Evolutionary conservation across 164 flowering plant genomes (phyloP).

Genomic region (Macadamia integrifolia): DNA sequence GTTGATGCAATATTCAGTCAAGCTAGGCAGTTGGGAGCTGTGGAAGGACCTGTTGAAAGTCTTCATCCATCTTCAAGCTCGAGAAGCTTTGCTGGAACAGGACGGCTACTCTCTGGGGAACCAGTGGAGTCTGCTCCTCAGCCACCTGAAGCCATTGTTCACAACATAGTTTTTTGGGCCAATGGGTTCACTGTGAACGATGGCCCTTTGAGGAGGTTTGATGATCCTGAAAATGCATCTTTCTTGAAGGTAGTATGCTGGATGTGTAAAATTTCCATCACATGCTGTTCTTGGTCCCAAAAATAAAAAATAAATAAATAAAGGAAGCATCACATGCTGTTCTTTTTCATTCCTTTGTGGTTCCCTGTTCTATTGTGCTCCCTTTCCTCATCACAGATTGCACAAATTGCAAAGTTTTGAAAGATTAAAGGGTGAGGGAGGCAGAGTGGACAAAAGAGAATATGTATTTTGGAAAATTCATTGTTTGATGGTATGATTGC

Average conservation of each 20-base stretch:
- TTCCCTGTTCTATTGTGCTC: not conserved
- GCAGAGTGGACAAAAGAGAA: no score
- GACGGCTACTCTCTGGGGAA: slow-evolving; percentile 69
- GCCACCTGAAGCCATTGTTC: slow-evolving; percentile 47
- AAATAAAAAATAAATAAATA: not conserved
- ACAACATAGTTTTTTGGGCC: slow-evolving; percentile 69
- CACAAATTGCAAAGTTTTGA: no score
- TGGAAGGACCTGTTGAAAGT: slow-evolving; percentile 60
- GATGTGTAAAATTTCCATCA: not conserved
- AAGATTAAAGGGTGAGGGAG: no score
- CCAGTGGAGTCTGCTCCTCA: slow-evolving; percentile 46
- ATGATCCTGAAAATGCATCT: slow-evolving; percentile 76
- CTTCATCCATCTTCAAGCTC: slow-evolving; percentile 55
- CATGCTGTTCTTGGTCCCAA: no score
- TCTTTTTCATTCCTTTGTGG: no score
- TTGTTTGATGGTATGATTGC: no score
- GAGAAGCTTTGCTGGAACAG: slow-evolving; percentile 73
- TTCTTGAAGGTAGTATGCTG: slow-evolving; percentile 53
- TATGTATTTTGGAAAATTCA: no score
- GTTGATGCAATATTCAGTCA: slow-evolving; percentile 82
- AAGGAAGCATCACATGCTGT: not conserved
- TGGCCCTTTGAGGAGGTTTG: slow-evolving; percentile 79
- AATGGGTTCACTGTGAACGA: slow-evolving; percentile 86
- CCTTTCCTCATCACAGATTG: not conserved
- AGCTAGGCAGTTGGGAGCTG: slow-evolving; percentile 77